Evolutionary conservation across 1,284 basidiomycete genomes (phyloP), one percentile per base, ranked within the genome.

Genomic region (Anthracocystis panici-leucophaei): DNA sequence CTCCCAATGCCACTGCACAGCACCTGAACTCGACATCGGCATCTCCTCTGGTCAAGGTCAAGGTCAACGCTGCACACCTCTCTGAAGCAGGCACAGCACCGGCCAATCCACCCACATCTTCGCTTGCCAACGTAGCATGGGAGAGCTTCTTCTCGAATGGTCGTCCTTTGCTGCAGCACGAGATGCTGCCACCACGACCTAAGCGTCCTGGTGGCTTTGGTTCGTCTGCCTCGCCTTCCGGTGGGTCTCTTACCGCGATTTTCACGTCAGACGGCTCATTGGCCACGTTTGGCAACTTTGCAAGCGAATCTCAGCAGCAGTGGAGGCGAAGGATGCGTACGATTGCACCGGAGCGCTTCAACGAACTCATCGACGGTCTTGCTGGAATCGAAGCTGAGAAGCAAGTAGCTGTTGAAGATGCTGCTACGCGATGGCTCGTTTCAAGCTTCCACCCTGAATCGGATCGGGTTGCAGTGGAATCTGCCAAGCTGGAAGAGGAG

Each of bases 161-260:
- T 2, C 66, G 79, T 1, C 79, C 79, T 5, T 57, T 80, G 56
- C 59, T 80, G 44, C 73, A 80, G 58, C 78, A 79, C 57, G 74
- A 75, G 57, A 67, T 74, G 60, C 70, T 78, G 40, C 75, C 75
- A 25, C 67, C 72, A 40, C 62, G 69, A 6, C 59, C 65, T 21
- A 78, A 78, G 53, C 63, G 64, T 27, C 55, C 61, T 14, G 66
- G 71, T 21, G 49, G 52, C 21, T 69, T 66, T 44, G 60, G 65
- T 16, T 62, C 61, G 21, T 75, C 77, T 11, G 31, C 42, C 3
- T 65, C 62, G 55, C 41, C 68, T 5, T 60, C 62, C 1, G 57
- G 62, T 27, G 71, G 76, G 33, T 54, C 66, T 5, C 45, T 79
- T 35, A 65, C 66, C 4, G 74, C 65, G n/a, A 65, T 78, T 44